These are phyloP conservation scores for Cladophialophora yegresii DNA, from an alignment of 2,329 filamentous ascomycete genomes.

Conservation along the genomic window DNA sequence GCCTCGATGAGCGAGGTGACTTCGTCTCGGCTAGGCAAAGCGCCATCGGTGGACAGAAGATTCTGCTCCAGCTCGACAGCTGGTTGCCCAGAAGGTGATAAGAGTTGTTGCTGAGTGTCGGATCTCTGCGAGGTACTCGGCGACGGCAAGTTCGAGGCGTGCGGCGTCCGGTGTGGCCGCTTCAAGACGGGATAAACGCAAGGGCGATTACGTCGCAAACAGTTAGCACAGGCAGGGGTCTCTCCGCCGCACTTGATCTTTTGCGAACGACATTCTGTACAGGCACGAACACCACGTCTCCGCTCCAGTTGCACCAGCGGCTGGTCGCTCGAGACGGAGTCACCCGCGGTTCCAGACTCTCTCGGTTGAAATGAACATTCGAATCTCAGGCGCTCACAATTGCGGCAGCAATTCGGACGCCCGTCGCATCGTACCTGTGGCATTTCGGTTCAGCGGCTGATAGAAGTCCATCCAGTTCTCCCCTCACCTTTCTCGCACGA, in stretches of 20 bases:
- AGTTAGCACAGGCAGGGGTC: constrained; percentile 21
- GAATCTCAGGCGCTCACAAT: constrained; percentile 24
- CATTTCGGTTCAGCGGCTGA: constrained; percentile 8
- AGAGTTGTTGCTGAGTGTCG: constrained; percentile 5
- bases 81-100: background rate
- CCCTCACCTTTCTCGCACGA: constrained; percentile 23
- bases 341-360: constrained; percentile 7
- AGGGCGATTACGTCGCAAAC: constrained; percentile 21
- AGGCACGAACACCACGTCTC: constrained; percentile 21
- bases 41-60: constrained; percentile 1
- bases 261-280: constrained; percentile 26
- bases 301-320: constrained; percentile 22
- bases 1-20: constrained; percentile 32
- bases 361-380: constrained; percentile 22
- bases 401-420: constrained; percentile 22
- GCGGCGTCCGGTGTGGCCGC: constrained; percentile 17
- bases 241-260: constrained; percentile 23
- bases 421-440: constrained; percentile 25
- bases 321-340: constrained; percentile 6
- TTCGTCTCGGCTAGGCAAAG: constrained; percentile 12
- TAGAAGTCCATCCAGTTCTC: background rate
- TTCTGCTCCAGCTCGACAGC: background rate
- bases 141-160: constrained; percentile 12
- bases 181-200: constrained; percentile 22
- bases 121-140: constrained; percentile 8